phyloP scores from a whole-genome alignment of 305 asterid genomes.

The Fraxinus baroniana region DNA sequence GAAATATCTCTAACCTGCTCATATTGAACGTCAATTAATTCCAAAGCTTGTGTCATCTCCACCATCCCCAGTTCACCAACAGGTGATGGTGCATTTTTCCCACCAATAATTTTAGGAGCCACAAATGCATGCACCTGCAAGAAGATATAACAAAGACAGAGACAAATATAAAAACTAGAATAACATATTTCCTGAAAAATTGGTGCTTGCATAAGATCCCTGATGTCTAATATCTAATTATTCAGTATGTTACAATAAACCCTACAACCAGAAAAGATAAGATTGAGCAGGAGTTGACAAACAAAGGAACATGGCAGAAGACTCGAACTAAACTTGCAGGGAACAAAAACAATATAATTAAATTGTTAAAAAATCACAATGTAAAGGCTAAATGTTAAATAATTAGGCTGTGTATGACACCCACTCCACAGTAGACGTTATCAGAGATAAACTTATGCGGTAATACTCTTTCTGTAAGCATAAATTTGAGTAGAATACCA shows the following conservation, averaged over 20 bases:
- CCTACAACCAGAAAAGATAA: slow-evolving; percentile 10
- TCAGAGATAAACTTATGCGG: background rate
- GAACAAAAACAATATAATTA: background rate
- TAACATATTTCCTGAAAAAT: background rate
- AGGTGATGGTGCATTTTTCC: slow-evolving; percentile 90
- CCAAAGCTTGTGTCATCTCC: slow-evolving; percentile 98
- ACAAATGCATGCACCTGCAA: slow-evolving; percentile 89
- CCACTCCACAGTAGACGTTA: background rate
- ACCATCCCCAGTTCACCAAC: slow-evolving; percentile 99
- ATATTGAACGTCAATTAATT: slow-evolving; percentile 68
- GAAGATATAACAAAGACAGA: slow-evolving; percentile 15
- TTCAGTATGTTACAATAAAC: background rate
- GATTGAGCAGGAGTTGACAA: slow-evolving; percentile 9
- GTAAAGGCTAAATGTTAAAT: background rate
- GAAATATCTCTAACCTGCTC: slow-evolving; percentile 59
- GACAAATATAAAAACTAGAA: slow-evolving; percentile 4
- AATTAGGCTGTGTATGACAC: background rate
- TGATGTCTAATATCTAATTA: background rate
- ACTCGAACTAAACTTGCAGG: background rate
- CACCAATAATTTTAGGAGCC: slow-evolving; percentile 97
- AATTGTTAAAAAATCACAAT: background rate
- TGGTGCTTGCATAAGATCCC: background rate
- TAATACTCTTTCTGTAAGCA: background rate
- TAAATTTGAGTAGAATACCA: background rate
- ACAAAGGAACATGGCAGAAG: background rate